These are phyloP conservation scores for Cercospora citrullina DNA, from an alignment of 2,329 filamentous ascomycete species.

Conservation along the genomic window DNA sequence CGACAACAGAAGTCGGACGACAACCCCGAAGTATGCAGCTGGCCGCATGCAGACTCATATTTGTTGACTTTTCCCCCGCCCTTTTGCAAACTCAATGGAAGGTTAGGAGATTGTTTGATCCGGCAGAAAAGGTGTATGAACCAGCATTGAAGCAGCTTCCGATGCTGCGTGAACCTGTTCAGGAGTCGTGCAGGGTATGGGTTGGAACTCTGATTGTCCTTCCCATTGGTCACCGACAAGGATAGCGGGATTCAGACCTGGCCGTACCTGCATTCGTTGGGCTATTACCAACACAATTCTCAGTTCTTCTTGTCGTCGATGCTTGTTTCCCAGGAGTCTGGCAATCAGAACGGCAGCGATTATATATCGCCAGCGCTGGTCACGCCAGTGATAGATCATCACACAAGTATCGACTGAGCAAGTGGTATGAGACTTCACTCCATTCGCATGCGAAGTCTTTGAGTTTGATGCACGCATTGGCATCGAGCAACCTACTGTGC, in stretches of 20 bases:
- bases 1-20: background rate
- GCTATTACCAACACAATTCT: background rate
- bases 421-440: background rate
- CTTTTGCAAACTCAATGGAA: slow-evolving; percentile 10
- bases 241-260: slow-evolving; percentile 2
- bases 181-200: slow-evolving; percentile 1
- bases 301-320: background rate
- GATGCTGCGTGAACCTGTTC: background rate
- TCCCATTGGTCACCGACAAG: background rate
- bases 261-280: slow-evolving; percentile 1
- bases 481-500: background rate
- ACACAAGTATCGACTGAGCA: background rate
- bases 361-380: background rate
- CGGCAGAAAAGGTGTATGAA: background rate
- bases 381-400: background rate
- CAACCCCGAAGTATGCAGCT: background rate
- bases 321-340: background rate
- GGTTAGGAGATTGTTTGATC: slow-evolving; percentile 7
- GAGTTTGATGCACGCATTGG: background rate
- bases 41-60: slow-evolving; percentile 7
- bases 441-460: background rate
- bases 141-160: background rate
- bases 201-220: background rate
- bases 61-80: background rate
- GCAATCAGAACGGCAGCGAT: background rate